Evolutionary conservation across 768 basidiomycete species (phyloP).

Genomic region (Hysterangium stoloniferum): DNA sequence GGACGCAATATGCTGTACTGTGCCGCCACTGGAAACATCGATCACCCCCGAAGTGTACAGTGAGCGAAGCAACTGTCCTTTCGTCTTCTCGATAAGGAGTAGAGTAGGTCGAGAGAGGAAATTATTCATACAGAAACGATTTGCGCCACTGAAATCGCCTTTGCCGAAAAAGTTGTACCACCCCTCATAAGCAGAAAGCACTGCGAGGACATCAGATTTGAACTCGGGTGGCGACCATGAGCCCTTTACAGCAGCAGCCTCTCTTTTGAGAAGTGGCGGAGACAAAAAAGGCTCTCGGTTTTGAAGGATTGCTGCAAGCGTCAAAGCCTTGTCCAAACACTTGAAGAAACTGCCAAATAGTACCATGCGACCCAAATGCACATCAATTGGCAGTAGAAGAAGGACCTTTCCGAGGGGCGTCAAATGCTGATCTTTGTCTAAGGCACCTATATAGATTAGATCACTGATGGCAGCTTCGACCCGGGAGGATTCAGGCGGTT

Average conservation of each 20-base stretch:
- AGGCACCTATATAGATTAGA: slow-evolving; percentile 80
- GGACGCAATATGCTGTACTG: slow-evolving; percentile 22
- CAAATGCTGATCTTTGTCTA: slow-evolving; percentile 66
- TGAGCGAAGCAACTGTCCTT: slow-evolving; percentile 66
- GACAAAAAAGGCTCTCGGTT: slow-evolving; percentile 88
- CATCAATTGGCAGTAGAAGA: slow-evolving; percentile 84
- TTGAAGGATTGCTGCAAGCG: slow-evolving; percentile 84
- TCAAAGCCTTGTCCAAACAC: slow-evolving; percentile 80
- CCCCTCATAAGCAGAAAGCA: slow-evolving; percentile 68
- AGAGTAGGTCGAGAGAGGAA: slow-evolving; percentile 86
- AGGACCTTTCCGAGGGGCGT: slow-evolving; percentile 86
- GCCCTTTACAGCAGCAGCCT: slow-evolving; percentile 65
- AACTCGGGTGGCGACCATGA: slow-evolving; percentile 76
- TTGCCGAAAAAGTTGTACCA: slow-evolving; percentile 70
- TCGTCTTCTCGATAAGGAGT: slow-evolving; percentile 72
- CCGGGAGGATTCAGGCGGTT: slow-evolving; percentile 74
- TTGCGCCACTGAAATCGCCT: slow-evolving; percentile 58
- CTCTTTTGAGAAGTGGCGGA: slow-evolving; percentile 65
- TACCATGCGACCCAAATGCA: slow-evolving; percentile 81
- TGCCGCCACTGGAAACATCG: slow-evolving; percentile 67
- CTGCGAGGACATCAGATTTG: slow-evolving; percentile 76
- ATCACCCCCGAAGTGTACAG: slow-evolving; percentile 78
- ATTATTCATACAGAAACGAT: slow-evolving; percentile 74
- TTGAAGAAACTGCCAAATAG: slow-evolving; percentile 90
- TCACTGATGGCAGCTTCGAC: slow-evolving; percentile 73